These are phyloP conservation scores for Fabrea salina DNA, from an alignment of 169 alveolate genomes.

Conservation along the genomic window DNA sequence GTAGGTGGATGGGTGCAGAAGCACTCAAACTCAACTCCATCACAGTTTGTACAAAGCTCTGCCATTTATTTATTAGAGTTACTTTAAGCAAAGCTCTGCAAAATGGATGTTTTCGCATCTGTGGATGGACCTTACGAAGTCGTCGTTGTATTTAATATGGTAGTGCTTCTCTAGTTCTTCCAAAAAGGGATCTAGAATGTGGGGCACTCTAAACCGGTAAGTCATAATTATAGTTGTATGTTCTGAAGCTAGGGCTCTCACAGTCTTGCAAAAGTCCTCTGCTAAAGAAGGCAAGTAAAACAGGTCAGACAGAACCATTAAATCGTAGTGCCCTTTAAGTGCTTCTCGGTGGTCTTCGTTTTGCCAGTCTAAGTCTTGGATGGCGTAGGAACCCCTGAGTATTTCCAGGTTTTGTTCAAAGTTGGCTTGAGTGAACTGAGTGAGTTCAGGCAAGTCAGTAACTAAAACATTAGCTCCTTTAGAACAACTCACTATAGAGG, in stretches of 20 bases:
- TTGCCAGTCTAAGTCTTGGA: background rate
- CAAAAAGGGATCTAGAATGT: background rate
- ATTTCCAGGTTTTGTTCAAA: background rate
- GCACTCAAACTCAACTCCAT: too few species aligned
- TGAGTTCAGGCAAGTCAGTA: background rate
- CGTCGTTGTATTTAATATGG: background rate
- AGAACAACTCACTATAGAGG: background rate
- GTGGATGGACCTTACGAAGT: background rate
- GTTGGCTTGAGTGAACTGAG: background rate
- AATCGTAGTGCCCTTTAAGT: background rate
- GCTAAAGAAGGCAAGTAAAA: slow-evolving; percentile 18
- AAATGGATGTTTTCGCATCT: too few species aligned
- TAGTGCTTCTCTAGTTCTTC: background rate
- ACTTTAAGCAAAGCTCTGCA: too few species aligned
- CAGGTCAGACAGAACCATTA: background rate
- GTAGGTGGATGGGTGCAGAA: too few species aligned
- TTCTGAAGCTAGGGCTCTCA: too few species aligned
- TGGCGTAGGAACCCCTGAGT: background rate
- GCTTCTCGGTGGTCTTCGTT: background rate
- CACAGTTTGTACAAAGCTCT: too few species aligned
- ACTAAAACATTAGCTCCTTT: slow-evolving; percentile 6
- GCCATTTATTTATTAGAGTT: too few species aligned
- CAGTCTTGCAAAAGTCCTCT: too few species aligned
- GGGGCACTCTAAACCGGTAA: background rate
- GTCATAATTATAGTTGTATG: background rate